Evolutionary conservation across 345 rosid species (phyloP).

Genomic region (Murraya paniculata): DNA sequence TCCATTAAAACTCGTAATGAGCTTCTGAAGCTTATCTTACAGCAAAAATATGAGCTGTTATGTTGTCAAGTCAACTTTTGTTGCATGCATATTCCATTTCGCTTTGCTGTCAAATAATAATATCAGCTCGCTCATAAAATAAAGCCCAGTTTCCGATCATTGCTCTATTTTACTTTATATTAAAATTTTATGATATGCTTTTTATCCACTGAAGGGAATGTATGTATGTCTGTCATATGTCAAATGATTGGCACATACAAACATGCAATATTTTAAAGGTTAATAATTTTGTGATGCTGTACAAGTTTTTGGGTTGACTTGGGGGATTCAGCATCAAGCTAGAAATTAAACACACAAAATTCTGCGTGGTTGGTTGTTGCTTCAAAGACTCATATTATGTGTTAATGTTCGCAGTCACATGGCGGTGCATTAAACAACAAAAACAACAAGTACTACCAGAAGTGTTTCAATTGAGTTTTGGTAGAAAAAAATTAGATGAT

Average conservation of each 20-base stretch:
- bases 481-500: background rate
- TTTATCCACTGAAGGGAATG: slow-evolving; percentile 7
- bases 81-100: background rate
- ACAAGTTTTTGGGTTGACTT: background rate
- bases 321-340: background rate
- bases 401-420: background rate
- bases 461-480: background rate
- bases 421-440: background rate
- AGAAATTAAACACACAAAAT: background rate
- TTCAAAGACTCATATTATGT: background rate
- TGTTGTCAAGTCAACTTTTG: slow-evolving; percentile 37
- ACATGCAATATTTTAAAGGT: background rate
- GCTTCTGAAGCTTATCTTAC: slow-evolving; percentile 14
- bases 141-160: too few relatives aligned
- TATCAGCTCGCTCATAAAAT: background rate
- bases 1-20: slow-evolving; percentile 13
- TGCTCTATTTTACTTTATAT: slow-evolving; percentile 15
- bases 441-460: background rate
- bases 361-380: background rate
- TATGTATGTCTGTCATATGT: slow-evolving; percentile 21
- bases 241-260: slow-evolving; percentile 12
- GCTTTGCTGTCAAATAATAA: background rate
- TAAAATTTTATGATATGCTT: background rate
- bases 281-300: background rate
- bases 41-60: slow-evolving; percentile 37